Conservation (phyloP, 257 asterid genomes). For the Galeopsis tetrahit region DNA sequence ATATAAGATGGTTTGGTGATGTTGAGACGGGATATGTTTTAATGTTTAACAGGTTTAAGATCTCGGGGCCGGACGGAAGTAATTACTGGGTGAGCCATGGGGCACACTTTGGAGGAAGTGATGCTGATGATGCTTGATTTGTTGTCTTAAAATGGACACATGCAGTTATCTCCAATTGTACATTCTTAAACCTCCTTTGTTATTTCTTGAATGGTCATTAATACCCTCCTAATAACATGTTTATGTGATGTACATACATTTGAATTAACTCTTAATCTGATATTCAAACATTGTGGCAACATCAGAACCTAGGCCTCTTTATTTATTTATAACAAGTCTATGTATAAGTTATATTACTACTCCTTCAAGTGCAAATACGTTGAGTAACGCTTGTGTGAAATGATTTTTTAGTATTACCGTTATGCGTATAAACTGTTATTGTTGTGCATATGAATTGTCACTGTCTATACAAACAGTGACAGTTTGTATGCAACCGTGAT, state of each 20-base stretch:
- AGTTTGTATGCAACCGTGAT: too few species aligned
- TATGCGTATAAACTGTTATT: too few species aligned
- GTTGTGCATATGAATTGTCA: too few species aligned
- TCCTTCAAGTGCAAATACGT: background rate
- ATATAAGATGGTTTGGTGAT: background rate
- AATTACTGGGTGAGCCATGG: slow-evolving; percentile 63
- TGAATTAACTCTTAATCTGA: slow-evolving; percentile 14
- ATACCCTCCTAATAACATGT: slow-evolving; percentile 4
- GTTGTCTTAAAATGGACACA: slow-evolving; percentile 20
- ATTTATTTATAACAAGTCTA: background rate
- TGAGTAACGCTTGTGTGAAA: too few species aligned
- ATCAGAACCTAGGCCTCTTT: too few species aligned
- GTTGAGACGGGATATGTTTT: slow-evolving; percentile 22
- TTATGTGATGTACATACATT: slow-evolving; percentile 23
- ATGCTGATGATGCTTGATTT: slow-evolving; percentile 52
- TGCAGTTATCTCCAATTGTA: slow-evolving; percentile 46
- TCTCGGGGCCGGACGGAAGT: slow-evolving; percentile 80
- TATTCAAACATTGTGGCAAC: background rate
- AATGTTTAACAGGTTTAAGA: slow-evolving; percentile 60
- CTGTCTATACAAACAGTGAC: too few species aligned
- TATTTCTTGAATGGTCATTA: slow-evolving; percentile 30
- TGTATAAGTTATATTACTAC: background rate
- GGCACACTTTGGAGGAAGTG: slow-evolving; percentile 64
- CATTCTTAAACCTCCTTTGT: slow-evolving; percentile 40
- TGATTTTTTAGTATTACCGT: too few species aligned